These are phyloP conservation scores for Xylariaceae sp. DNA, from an alignment of 2,329 filamentous ascomycete species.

Conservation along the genomic window DNA sequence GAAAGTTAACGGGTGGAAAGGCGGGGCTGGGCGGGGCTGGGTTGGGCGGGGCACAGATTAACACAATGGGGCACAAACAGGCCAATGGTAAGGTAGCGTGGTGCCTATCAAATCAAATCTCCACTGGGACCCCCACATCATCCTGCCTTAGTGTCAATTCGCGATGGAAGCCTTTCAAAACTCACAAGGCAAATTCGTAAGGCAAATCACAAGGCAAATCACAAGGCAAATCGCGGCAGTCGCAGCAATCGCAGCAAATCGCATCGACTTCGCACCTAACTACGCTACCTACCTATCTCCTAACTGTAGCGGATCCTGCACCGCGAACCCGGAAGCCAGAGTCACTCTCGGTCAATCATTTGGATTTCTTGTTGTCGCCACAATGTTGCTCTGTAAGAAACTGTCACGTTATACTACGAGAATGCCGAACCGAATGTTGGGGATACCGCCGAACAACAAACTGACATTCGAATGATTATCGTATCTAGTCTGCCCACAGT, in stretches of 20 bases:
- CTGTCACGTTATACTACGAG: neutral
- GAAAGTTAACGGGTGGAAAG: neutral
- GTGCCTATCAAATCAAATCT: neutral
- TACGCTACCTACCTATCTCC: slow-evolving; percentile 8
- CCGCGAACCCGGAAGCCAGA: neutral
- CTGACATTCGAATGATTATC: neutral
- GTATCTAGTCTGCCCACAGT: slow-evolving; percentile 65
- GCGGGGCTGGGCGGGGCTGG: no score
- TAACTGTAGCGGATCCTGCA: slow-evolving; percentile 20
- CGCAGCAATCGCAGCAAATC: neutral
- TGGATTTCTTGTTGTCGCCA: slow-evolving; percentile 18
- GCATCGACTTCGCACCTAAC: neutral
- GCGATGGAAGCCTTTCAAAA: slow-evolving; percentile 2
- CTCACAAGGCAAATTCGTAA: neutral
- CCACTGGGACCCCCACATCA: neutral
- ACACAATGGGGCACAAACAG: neutral
- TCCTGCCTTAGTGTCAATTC: neutral
- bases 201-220: no score
- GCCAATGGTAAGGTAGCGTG: neutral
- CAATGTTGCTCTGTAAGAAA: slow-evolving; percentile 61
- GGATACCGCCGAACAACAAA: neutral
- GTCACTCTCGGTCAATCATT: neutral
- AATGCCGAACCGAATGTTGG: neutral
- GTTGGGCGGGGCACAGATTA: no score
- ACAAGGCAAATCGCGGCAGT: no score